Evolutionary conservation across 164 flowering plant species (phyloP).

Genomic region (Tetracentron sinense): DNA sequence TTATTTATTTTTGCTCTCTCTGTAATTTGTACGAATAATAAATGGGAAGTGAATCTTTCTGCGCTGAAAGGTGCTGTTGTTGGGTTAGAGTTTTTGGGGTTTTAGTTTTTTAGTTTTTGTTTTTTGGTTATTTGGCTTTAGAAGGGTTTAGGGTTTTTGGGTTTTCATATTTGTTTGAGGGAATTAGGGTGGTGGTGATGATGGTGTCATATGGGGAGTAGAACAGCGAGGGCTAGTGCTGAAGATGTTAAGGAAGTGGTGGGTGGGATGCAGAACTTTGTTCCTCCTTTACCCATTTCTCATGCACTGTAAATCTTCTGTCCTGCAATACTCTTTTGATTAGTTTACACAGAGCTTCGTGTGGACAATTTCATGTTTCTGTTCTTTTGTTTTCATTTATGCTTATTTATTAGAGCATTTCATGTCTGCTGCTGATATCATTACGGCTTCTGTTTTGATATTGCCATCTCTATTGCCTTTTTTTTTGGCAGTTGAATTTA

Average conservation of each 20-base stretch:
- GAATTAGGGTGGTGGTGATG: neutral
- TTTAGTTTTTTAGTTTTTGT: neutral
- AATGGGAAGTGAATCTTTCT: too few species aligned
- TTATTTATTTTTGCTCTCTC: neutral
- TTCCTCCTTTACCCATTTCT: neutral
- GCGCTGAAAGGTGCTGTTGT: neutral
- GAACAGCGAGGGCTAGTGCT: neutral
- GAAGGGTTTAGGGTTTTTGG: neutral
- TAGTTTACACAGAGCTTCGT: too few species aligned
- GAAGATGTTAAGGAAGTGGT: constrained; percentile 4
- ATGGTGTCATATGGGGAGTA: neutral
- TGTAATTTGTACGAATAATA: neutral
- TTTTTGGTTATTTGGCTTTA: neutral
- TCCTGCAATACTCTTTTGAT: neutral
- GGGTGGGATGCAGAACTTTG: constrained; percentile 3
- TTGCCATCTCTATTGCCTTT: too few species aligned
- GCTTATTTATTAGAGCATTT: too few species aligned
- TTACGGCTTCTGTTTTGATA: too few species aligned
- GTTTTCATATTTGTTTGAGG: neutral
- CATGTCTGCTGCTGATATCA: too few species aligned
- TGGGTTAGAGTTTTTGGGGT: neutral
- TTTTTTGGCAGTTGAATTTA: too few species aligned
- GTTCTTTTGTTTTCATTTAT: too few species aligned
- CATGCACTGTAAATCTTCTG: neutral
- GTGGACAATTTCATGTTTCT: too few species aligned